Evolutionary conservation across 208 protist genomes (phyloP), one percentile per base, ranked within the genome.

Genomic region (Leishmania tarentolae): DNA sequence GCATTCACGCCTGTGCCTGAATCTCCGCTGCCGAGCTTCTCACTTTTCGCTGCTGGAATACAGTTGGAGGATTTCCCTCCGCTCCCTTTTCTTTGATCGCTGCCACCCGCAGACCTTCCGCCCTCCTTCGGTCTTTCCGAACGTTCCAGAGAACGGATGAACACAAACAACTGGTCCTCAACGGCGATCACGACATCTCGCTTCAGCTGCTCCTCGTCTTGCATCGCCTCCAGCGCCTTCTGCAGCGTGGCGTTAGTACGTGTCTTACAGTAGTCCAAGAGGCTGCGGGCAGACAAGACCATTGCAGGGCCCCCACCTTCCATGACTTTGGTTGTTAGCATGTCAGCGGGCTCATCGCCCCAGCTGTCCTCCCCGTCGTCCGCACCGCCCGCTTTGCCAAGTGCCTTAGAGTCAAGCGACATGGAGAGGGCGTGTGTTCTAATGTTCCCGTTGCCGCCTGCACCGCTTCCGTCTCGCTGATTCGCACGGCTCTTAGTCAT

Each of bases 171-270:
- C 82, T 91, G 85, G n/a, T 76, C 56, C 83, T 91, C 88, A 17
- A 91, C 86, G 6, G 88, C 88, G 35, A 80, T 46, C 28, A 86
- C 59, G 24, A 91, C 82, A 61, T 86, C 86, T 42, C 88, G 85
- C 68, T 83, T 91, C 78, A 91, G 83, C 61, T 80, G 40, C 78
- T 91, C 88, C 65, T 91, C 85, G 47, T 87, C 73, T 28, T 80
- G 52, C 5, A 91, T 56, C 52, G 78, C 80, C 1, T 21, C 50
- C 11, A 91, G 57, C 0, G 71, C 81, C 77, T 79, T 57, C 56
- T 78, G 52, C 37, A 74, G 8, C 15, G 76, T 72, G 2, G 52
- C 73, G 63, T 76, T 74, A n/a, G 68, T 5, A 35, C 61, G 74
- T n/a, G 78, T n/a, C 81, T 85, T 87, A 68, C 83, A 85, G 72